phyloP scores from a whole-genome alignment of 1,284 basidiomycete genomes.

The Ustilago xerochloae region DNA sequence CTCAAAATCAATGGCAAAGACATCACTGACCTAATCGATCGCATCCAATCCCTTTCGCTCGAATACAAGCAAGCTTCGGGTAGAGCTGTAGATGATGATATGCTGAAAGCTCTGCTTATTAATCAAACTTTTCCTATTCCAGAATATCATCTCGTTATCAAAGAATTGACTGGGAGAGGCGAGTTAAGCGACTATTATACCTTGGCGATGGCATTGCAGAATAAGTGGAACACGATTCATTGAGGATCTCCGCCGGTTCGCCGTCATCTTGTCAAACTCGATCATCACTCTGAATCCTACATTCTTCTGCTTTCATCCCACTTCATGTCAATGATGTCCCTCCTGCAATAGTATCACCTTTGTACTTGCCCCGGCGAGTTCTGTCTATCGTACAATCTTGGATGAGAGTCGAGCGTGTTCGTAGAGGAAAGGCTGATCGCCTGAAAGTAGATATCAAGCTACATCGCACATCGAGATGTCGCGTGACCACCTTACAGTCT shows the following conservation, averaged over 20 bases:
- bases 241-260: no score
- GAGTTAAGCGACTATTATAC: constrained; percentile 20
- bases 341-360: no score
- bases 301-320: not conserved
- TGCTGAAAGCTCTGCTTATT: constrained; percentile 23
- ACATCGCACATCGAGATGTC: no score
- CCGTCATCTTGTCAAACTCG: no score
- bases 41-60: constrained; percentile 20
- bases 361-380: no score
- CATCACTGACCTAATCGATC: constrained; percentile 24
- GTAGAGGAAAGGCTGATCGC: no score
- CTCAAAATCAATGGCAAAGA: constrained; percentile 27
- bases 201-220: constrained; percentile 19
- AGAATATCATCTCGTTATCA: constrained; percentile 22
- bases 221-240: constrained; percentile 15
- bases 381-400: no score
- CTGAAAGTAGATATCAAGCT: no score
- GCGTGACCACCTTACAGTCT: no score
- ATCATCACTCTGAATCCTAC: not conserved
- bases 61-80: constrained; percentile 24
- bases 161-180: constrained; percentile 6
- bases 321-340: no score
- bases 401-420: no score
- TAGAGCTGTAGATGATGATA: constrained; percentile 24
- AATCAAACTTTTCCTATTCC: constrained; percentile 22